phyloP scores from a whole-genome alignment of 2,329 filamentous ascomycete species.

The Trichoderma citrinoviride region DNA sequence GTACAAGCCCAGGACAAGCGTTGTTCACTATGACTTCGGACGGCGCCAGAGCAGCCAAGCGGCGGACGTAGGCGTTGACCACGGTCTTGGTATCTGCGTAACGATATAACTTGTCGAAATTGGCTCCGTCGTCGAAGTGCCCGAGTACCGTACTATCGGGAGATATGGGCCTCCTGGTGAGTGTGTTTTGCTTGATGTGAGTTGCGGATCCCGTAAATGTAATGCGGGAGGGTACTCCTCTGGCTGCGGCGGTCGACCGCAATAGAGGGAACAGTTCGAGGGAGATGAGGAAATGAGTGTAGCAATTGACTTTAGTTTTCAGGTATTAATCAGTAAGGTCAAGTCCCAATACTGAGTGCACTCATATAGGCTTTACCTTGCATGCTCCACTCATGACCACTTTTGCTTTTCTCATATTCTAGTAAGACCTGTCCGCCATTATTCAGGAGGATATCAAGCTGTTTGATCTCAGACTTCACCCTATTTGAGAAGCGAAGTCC shows the following conservation, averaged over 20 bases:
- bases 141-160: not conserved
- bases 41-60: constrained; percentile 6
- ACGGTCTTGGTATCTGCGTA: constrained; percentile 9
- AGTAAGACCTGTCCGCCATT: constrained; percentile 4
- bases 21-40: constrained; percentile 9
- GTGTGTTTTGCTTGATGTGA: constrained; percentile 7
- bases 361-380: not conserved
- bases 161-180: not conserved
- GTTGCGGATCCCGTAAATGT: constrained; percentile 10
- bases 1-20: constrained; percentile 3
- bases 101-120: not conserved
- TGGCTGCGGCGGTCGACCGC: not conserved
- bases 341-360: too few relatives aligned
- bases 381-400: constrained; percentile 1
- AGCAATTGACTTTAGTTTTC: not conserved
- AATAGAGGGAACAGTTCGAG: constrained; percentile 11
- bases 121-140: constrained; percentile 10
- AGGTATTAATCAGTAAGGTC: not conserved
- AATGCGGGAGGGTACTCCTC: not conserved
- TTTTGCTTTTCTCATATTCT: constrained; percentile 1
- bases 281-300: constrained; percentile 3
- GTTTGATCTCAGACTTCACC: not conserved
- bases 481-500: constrained; percentile 1
- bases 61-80: constrained; percentile 5
- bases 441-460: constrained; percentile 8